phyloP scores from a whole-genome alignment of 2,329 filamentous ascomycete genomes.

The Verticillium dahliae region DNA sequence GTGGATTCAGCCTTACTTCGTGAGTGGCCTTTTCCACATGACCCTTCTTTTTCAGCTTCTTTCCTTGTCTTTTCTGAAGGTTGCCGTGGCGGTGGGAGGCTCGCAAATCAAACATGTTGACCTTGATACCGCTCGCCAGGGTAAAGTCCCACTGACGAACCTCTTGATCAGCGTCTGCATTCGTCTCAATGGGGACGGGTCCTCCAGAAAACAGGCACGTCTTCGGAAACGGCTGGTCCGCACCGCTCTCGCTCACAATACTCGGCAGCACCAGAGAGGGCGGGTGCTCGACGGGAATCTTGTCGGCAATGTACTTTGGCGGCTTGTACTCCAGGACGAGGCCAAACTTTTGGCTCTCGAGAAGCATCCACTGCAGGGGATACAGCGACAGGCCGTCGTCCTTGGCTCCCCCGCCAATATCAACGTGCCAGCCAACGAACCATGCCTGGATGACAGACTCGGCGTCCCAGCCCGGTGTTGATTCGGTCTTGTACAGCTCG shows the following conservation, averaged over 20 bases:
- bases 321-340: conserved; percentile 17
- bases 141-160: conserved; percentile 1
- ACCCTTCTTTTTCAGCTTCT: conserved; percentile 1
- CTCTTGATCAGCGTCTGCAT: background rate
- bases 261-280: background rate
- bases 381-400: conserved; percentile 31
- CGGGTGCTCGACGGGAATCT: conserved; percentile 11
- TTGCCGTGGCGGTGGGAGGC: conserved; percentile 1
- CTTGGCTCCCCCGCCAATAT: conserved; percentile 26
- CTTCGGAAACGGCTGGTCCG: background rate
- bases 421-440: conserved; percentile 29
- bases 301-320: background rate
- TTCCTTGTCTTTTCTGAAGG: background rate
- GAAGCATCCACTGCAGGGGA: conserved; percentile 33
- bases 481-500: conserved; percentile 15
- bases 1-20: conserved; percentile 1
- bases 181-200: background rate
- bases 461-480: conserved; percentile 13
- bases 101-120: conserved; percentile 7
- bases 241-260: background rate
- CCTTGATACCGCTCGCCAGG: background rate
- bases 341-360: conserved; percentile 23
- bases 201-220: background rate
- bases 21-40: background rate
- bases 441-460: conserved; percentile 27